phyloP scores from a whole-genome alignment of 768 basidiomycete genomes.

The Pisolithus tinctorius region DNA sequence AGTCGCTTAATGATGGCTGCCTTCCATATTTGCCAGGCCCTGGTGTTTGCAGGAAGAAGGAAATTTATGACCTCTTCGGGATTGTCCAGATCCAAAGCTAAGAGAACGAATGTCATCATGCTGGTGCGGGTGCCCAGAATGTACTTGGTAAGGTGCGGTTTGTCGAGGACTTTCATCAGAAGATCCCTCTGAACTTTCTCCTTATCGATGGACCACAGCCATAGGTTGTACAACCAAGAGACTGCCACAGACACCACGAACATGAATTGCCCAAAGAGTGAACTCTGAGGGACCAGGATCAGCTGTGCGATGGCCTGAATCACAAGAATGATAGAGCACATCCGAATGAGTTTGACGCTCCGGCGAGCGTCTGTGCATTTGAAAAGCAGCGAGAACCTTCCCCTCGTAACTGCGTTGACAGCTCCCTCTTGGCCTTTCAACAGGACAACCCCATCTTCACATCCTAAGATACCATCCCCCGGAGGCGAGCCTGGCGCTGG shows the following conservation, averaged over 20 bases:
- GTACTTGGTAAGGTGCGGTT: not conserved
- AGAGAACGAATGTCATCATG: not conserved
- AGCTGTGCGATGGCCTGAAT: conserved; percentile 25
- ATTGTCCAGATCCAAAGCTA: not conserved
- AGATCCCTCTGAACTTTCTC: conserved; percentile 16
- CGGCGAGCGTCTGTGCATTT: not conserved
- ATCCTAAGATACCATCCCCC: conserved; percentile 23
- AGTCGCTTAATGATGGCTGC: not conserved
- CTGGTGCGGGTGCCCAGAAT: not conserved
- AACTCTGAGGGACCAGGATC: conserved; percentile 26
- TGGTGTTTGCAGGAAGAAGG: not conserved
- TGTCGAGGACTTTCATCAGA: not conserved
- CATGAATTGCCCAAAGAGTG: conserved; percentile 29
- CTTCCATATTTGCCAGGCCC: not conserved
- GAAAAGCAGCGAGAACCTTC: conserved; percentile 18
- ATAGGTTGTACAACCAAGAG: conserved; percentile 30
- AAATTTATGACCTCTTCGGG: not conserved
- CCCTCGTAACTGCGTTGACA: conserved; percentile 25
- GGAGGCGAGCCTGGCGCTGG: conserved; percentile 13
- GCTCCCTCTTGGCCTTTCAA: conserved; percentile 22
- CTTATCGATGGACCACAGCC: conserved; percentile 25
- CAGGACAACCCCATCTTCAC: conserved; percentile 17
- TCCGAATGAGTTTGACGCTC: conserved; percentile 10
- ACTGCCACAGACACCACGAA: conserved; percentile 26
- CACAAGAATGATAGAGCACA: conserved; percentile 21